These are phyloP conservation scores for Typha latifolia DNA, from an alignment of 176 grass and related monocot genomes.

Conservation along the genomic window DNA sequence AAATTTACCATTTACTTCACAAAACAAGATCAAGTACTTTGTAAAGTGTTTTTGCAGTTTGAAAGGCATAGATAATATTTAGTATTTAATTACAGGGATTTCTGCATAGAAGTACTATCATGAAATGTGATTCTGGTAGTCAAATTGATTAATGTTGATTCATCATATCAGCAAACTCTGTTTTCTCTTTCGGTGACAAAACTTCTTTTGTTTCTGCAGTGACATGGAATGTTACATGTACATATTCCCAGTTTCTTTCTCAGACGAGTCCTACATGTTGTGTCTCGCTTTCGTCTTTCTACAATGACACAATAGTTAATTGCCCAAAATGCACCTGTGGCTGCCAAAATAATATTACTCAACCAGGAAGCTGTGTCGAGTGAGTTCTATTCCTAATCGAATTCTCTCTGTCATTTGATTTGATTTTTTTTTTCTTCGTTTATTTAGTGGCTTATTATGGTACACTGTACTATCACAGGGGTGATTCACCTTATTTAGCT, in stretches of 20 bases:
- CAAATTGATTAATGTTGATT: too few species aligned
- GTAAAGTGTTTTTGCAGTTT: too few species aligned
- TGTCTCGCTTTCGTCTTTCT: slow-evolving; percentile 71
- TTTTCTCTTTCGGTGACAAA: not conserved
- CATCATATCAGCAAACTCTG: not conserved
- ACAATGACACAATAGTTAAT: slow-evolving; percentile 59
- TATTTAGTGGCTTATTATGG: not conserved
- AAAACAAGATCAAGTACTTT: too few species aligned
- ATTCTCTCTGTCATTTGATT: not conserved
- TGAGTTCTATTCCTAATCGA: slow-evolving; percentile 26
- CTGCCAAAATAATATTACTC: slow-evolving; percentile 55
- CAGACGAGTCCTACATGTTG: slow-evolving; percentile 60
- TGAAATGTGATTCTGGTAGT: too few species aligned
- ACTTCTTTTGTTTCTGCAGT: slow-evolving; percentile 31
- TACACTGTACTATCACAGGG: slow-evolving; percentile 22
- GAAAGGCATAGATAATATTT: too few species aligned
- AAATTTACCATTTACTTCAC: too few species aligned
- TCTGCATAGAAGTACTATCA: too few species aligned
- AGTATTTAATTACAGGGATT: too few species aligned
- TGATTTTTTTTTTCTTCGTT: not conserved
- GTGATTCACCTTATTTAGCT: slow-evolving; percentile 51
- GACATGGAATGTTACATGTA: slow-evolving; percentile 72
- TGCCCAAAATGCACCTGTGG: slow-evolving; percentile 68
- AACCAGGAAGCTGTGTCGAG: slow-evolving; percentile 63
- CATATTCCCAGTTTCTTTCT: slow-evolving; percentile 66